Evolutionary conservation across 495 filamentous ascomycete genomes (phyloP), one percentile per base, ranked within the genome.

Genomic region (Aspergillus avenaceus): DNA sequence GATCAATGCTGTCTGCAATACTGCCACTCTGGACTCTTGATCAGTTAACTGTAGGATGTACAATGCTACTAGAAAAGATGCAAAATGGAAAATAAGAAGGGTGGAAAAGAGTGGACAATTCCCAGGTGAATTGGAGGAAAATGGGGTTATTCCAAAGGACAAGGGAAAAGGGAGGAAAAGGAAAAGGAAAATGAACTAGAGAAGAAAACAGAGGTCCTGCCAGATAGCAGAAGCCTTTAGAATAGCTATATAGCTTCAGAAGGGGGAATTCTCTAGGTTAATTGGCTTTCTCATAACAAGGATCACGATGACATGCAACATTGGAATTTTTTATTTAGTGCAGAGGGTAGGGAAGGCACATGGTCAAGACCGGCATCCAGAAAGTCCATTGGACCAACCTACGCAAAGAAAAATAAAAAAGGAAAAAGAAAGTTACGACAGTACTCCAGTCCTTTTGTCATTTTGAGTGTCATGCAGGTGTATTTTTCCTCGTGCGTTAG

Each of bases 391-490:
- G 45, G 59, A 24, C 59, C 61, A 60, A 60, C 59, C 49, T 47
- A 45, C 40, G 48, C 52, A 50, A 49, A 59, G 34, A 36, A 50
- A 54, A 42, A 50, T 29, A 45, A 25, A 21, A 22, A 18, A 38
- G 34, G 13, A 54, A 48, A 42, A 41, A 51, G 52, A 56, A 54
- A 46, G 26, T 50, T 47, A 41, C 49, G 45, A 18, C 40, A 49
- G 42, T 52, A 52, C 52, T 58, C 52, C 57, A 59, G 52, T 54
- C 55, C 51, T 47, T 55, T 64, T 64, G 58, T 64, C 61, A 55
- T 64, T 64, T 61, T 53, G 56, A 64, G 64, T 59, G 58, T 60
- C 59, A 53, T 64, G 64, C 64, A 67, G 59, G 56, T 57, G 61
- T 63, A 63, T 58, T 63, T 60, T 59, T 53, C 55, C 58, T 62